Evolutionary conservation across 2,329 filamentous ascomycete species (phyloP), one percentile per base, ranked within the genome.

Genomic region (Diaporthe citri): DNA sequence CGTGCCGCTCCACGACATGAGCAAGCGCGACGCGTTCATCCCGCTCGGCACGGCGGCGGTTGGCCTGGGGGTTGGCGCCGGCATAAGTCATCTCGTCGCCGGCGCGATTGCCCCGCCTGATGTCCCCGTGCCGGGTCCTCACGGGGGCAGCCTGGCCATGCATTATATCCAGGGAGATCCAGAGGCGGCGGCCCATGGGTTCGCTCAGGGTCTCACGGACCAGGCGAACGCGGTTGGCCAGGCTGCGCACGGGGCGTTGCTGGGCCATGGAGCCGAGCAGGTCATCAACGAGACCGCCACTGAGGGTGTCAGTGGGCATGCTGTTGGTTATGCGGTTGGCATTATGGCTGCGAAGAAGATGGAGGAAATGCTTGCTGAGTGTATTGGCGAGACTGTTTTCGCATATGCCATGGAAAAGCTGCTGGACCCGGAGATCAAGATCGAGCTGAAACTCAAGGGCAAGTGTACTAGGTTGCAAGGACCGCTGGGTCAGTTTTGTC

Each of bases 281-380:
- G 36, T 71, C 28, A 52, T 75, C 1, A 62, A 41, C 28, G 39
- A 41, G 22, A 57, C 62, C 17, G 55, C 56, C 17, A 43, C 55
- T n/a, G 71, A 75, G 22, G 57, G 31, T 13, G 64, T 46, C 6
- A 76, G 66, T 22, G 74, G 74, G 22, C 74, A 76, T 31, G 72
- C 64, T 28, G 57, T 76, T 17, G 74, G 74, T 4, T 76, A 76
- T 25, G 74, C 74, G 25, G 74, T 66, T 6, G 74, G 74, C 0
- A 69, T 76, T 1, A 69, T 62, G 55, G 74, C 74, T 28, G 74
- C 74, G 5, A 76, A 76, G 71, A 76, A 76, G 64, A 76, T 76
- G 74, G 74, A 76, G 72, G 74, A 76, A 10, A 46, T 74, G 25
- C 71, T 76, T 8, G 74, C 59, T 17, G 74, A 76, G 43, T 74